Evolutionary conservation across 1,139 yeast genomes (phyloP).

Genomic region (Pichia sp.): DNA sequence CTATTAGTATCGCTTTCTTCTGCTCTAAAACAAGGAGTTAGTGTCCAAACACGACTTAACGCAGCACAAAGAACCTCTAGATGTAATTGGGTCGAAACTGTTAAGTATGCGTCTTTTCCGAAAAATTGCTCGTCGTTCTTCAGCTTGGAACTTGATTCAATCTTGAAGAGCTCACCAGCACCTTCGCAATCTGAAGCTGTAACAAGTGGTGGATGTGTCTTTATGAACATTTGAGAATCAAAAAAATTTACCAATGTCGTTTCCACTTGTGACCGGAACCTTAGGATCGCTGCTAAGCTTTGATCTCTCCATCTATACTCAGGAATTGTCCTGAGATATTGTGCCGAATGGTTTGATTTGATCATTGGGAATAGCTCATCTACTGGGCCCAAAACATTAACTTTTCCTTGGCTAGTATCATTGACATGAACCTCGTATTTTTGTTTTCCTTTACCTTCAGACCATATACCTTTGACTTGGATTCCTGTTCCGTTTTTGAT

Average conservation of each 20-base stretch:
- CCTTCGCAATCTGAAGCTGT: conserved; percentile 97
- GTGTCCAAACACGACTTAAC: conserved; percentile 77
- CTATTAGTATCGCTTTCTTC: conserved; percentile 88
- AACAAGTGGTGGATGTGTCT: conserved; percentile 79
- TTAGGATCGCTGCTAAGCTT: conserved; percentile 58
- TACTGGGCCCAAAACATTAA: conserved; percentile 48
- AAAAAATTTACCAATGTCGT: conserved; percentile 52
- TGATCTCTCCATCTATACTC: conserved; percentile 75
- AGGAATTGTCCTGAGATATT: conserved; percentile 63
- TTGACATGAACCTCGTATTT: conserved; percentile 42
- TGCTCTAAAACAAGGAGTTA: conserved; percentile 91
- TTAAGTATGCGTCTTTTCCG: conserved; percentile 59
- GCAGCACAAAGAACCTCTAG: conserved; percentile 77
- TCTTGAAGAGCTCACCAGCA: conserved; percentile 81
- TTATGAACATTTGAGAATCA: conserved; percentile 49
- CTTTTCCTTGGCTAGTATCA: conserved; percentile 32
- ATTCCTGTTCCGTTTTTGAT: conserved; percentile 43
- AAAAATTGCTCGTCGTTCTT: conserved; percentile 43
- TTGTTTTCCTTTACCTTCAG: conserved; percentile 44
- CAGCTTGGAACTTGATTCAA: conserved; percentile 38
- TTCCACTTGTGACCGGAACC: conserved; percentile 71
- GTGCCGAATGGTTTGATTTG: conserved; percentile 66
- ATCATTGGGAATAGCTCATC: conserved; percentile 73
- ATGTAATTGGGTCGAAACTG: conserved; percentile 92
- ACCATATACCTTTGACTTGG: conserved; percentile 43